Base-by-base conservation (phyloP, 257 asterid genomes). In the Leonotis leonurus region DNA sequence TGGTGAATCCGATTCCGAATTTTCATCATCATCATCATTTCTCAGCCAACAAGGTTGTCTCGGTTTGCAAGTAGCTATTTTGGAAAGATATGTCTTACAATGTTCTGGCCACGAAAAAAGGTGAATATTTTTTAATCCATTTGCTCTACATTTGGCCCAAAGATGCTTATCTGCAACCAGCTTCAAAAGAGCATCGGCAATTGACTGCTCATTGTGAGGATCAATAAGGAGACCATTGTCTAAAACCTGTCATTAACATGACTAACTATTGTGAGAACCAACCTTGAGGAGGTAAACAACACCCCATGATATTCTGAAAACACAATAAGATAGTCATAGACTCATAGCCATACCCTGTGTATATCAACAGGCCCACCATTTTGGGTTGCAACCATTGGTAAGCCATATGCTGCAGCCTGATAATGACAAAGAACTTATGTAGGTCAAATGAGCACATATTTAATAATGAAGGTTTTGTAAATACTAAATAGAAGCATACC, bases 101-200 rank as follows among this genome's bases (percentile, higher is more conserved):
- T 93, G 99, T 72, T 93, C 99, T 3, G 97, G 96, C 97, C 99
- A 93, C n/a, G 99, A 92, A 62, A 89, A 92, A 24, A 86, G 95
- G 73, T 86, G 97, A 71, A 92, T 87, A 73, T 89, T 92, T 76
- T 86, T 92, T 65, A 92, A 75, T 53, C 99, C 99, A 75, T 87
- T 89, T 45, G 93, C 85, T 72, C 96, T 79, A 70, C 99, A 92
- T 73, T 87, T 92, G 9, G 89, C 81, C 99, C 99, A 89, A 54
- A 92, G 90, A 11, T 92, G 95, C 83, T 77, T 86, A 60, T 87
- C 94, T n/a, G 99, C 95, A 59, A 92, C 99, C 76, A 92, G 84
- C 85, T 89, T 89, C 81, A 92, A 63, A 64, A 92, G 94, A 62
- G 99, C 99, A 58, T 81, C 89, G 60, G 99, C 91, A 45, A 89